phyloP scores from a whole-genome alignment of 371 early-diverging fungal species.

The Synchytrium microbalum region DNA sequence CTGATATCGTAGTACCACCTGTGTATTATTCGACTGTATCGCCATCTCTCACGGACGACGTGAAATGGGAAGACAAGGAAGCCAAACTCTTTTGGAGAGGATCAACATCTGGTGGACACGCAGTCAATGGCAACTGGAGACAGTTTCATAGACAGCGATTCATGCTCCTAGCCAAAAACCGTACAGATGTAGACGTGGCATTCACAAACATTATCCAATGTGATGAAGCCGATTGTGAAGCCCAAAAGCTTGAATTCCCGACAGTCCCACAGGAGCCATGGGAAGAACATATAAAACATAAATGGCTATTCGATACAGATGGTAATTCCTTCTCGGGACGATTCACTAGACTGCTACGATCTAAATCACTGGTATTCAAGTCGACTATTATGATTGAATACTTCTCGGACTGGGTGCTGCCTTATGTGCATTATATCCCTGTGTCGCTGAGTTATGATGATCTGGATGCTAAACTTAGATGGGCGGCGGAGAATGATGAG shows the following conservation, averaged over 20 bases:
- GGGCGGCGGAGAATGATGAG: conserved; percentile 15
- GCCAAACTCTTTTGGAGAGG: conserved; percentile 16
- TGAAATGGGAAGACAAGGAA: conserved; percentile 12
- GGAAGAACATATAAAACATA: neutral
- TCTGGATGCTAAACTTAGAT: conserved; percentile 14
- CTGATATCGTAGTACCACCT: conserved; percentile 16
- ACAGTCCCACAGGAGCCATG: neutral
- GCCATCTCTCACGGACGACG: neutral
- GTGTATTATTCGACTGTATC: neutral
- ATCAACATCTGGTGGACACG: conserved; percentile 11
- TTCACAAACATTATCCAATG: neutral
- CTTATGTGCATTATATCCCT: conserved; percentile 18
- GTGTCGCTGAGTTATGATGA: conserved; percentile 11
- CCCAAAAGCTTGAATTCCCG: neutral
- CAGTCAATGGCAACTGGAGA: conserved; percentile 3
- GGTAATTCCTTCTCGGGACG: conserved; percentile 13
- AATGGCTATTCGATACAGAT: conserved; percentile 11
- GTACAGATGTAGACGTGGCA: neutral
- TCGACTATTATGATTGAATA: conserved; percentile 11
- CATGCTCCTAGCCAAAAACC: neutral
- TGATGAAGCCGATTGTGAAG: neutral
- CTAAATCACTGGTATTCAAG: conserved; percentile 14
- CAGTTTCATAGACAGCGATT: neutral
- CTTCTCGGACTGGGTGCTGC: conserved; percentile 12
- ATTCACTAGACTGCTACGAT: conserved; percentile 2